Percentiles rank a stretch among this genome's conserved stretches.
phyloP scores from a whole-genome alignment of 1,284 basidiomycete species.

The Boletellus dicymbophilus region DNA sequence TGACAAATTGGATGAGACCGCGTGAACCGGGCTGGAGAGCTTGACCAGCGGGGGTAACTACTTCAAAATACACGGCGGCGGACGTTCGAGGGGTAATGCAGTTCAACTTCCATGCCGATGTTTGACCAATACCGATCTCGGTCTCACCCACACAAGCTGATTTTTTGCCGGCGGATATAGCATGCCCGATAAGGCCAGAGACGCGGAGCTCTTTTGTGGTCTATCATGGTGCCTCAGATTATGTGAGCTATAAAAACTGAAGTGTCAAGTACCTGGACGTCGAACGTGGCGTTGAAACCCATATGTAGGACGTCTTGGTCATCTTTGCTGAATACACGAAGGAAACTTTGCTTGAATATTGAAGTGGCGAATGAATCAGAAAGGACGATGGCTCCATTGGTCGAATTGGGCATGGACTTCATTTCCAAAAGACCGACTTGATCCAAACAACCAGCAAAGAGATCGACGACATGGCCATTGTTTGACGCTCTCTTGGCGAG shows the following conservation, averaged over 20 bases:
- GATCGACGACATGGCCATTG: constrained; percentile 94
- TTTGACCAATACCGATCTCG: constrained; percentile 98
- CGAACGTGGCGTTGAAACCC: constrained; percentile 99
- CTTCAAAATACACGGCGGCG: constrained; percentile 96
- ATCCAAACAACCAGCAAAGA: constrained; percentile 97
- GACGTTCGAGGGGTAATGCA: constrained; percentile 88
- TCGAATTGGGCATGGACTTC: constrained; percentile 94
- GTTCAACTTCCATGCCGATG: constrained; percentile 99
- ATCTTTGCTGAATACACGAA: constrained; percentile 93
- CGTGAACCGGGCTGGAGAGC: constrained; percentile 90
- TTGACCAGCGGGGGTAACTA: constrained; percentile 98
- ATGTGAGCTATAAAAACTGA: neutral
- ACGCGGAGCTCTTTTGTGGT: constrained; percentile 99
- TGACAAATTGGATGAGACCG: constrained; percentile 98
- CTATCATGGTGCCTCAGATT: constrained; percentile 40
- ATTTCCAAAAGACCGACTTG: constrained; percentile 98
- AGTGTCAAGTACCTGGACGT: constrained; percentile 76
- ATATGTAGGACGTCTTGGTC: constrained; percentile 92
- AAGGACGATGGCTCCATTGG: constrained; percentile 95
- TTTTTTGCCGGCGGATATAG: constrained; percentile 97
- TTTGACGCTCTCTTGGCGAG: constrained; percentile 93
- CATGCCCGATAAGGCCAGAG: constrained; percentile 97
- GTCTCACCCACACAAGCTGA: constrained; percentile 98
- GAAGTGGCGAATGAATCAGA: constrained; percentile 98
- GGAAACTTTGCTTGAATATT: constrained; percentile 99